These are phyloP conservation scores for Hirschioporus abietinus DNA, from an alignment of 768 basidiomycete genomes.

Conservation along the genomic window DNA sequence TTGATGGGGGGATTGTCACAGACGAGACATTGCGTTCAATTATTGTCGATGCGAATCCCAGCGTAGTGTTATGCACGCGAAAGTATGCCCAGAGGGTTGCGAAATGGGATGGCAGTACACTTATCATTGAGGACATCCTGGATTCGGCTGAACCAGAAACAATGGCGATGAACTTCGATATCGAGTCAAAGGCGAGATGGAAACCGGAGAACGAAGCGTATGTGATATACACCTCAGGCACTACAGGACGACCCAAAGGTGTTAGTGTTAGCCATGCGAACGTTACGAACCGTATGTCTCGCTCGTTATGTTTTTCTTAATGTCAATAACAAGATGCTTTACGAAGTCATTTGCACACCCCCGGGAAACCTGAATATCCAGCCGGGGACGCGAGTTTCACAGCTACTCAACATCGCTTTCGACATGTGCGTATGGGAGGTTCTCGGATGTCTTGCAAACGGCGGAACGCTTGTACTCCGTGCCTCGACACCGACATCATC, in stretches of 20 bases:
- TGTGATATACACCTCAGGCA: constrained; percentile 21
- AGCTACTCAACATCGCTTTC: constrained; percentile 59
- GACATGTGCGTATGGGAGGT: constrained; percentile 60
- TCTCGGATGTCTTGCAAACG: constrained; percentile 10
- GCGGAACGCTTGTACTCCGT: constrained; percentile 18
- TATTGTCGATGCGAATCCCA: constrained; percentile 14
- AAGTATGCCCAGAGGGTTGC: constrained; percentile 10
- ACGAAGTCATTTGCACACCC: constrained; percentile 33
- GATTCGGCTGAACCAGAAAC: constrained; percentile 8
- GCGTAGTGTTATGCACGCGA: constrained; percentile 14
- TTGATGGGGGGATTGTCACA: constrained; percentile 18
- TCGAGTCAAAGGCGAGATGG: constrained; percentile 11
- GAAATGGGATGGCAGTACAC: constrained; percentile 1
- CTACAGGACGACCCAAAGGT: constrained; percentile 19
- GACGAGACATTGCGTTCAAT: constrained; percentile 17
- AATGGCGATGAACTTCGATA: constrained; percentile 6
- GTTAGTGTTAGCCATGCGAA: constrained; percentile 18
- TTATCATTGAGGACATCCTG: neutral
- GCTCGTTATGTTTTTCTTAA: neutral
- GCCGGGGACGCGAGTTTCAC: constrained; percentile 49
- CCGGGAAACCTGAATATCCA: constrained; percentile 55
- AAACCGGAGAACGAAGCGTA: constrained; percentile 15
- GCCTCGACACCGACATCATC: constrained; percentile 9
- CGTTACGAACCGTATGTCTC: constrained; percentile 16
- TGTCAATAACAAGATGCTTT: neutral